phyloP scores from a whole-genome alignment of 2,329 filamentous ascomycete species.

The Verruconis gallopava region DNA sequence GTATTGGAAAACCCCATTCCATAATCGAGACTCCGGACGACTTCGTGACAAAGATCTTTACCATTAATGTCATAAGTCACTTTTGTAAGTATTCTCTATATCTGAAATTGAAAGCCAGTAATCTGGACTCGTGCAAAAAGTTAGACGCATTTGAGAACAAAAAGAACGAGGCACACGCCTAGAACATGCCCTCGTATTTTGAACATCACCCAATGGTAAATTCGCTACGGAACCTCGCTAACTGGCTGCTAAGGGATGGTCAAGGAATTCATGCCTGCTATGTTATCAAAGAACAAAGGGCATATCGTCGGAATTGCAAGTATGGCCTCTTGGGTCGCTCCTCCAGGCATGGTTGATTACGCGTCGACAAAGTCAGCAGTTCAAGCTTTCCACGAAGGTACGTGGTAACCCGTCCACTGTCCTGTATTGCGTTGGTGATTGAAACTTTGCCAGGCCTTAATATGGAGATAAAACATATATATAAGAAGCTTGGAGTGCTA shows the following conservation, averaged over 20 bases:
- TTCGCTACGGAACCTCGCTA: no score
- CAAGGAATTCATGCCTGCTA: slow-evolving; percentile 39
- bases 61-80: slow-evolving; percentile 40
- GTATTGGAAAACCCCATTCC: slow-evolving; percentile 32
- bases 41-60: slow-evolving; percentile 35
- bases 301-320: slow-evolving; percentile 45
- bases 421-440: neutral
- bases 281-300: slow-evolving; percentile 39
- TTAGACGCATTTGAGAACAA: no score
- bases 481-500: slow-evolving; percentile 20
- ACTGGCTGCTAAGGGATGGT: slow-evolving; percentile 28
- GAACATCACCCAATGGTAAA: no score
- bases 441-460: slow-evolving; percentile 14
- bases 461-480: slow-evolving; percentile 15
- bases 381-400: slow-evolving; percentile 39
- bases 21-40: slow-evolving; percentile 34
- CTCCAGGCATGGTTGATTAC: slow-evolving; percentile 40
- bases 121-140: no score
- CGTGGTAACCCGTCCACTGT: neutral
- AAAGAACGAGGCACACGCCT: no score
- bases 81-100: no score
- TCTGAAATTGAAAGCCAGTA: no score
- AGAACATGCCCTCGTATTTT: no score
- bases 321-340: slow-evolving; percentile 36
- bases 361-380: slow-evolving; percentile 39